A percentile compares a stretch with the other conserved stretches of the same genome.
Conservation (phyloP, 495 filamentous ascomycete genomes). For the Durotheca rogersii region DNA sequence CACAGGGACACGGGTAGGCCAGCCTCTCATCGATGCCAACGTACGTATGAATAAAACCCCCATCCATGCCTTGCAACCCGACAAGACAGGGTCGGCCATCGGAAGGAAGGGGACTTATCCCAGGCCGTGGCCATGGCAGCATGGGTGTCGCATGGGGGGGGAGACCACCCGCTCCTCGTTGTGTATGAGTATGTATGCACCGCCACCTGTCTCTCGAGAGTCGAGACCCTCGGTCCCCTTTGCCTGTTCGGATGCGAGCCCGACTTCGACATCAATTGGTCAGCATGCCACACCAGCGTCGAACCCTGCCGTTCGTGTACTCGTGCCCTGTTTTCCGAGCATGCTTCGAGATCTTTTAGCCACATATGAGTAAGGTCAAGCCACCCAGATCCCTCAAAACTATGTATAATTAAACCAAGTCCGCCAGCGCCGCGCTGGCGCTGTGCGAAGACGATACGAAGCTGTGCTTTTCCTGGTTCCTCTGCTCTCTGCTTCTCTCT, state of each 20-base stretch:
- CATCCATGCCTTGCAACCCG: neutral
- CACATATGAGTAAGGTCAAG: constrained; percentile 39
- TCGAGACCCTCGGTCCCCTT: constrained; percentile 16
- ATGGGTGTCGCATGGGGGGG: constrained; percentile 4
- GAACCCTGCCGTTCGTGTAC: constrained; percentile 22
- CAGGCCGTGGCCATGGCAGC: constrained; percentile 3
- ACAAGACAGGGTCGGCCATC: neutral
- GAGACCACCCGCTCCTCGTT: constrained; percentile 18
- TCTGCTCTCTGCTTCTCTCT: constrained; percentile 8
- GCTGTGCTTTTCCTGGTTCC: no score
- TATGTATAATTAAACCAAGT: constrained; percentile 34
- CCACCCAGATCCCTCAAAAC: constrained; percentile 38
- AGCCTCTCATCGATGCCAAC: no score
- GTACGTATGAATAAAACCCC: no score
- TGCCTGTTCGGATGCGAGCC: constrained; percentile 19
- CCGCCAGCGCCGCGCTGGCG: constrained; percentile 10
- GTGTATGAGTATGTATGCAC: constrained; percentile 28
- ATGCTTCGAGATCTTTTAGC: constrained; percentile 28
- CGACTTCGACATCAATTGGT: constrained; percentile 23
- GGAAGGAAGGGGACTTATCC: constrained; percentile 4
- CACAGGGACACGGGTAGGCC: no score
- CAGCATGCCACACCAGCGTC: constrained; percentile 4
- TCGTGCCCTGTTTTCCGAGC: constrained; percentile 29
- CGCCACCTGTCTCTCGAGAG: constrained; percentile 25
- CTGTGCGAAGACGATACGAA: constrained; percentile 14